Conservation (phyloP, 169 alveolate species). For the Cryptosporidium xiaoi region DNA sequence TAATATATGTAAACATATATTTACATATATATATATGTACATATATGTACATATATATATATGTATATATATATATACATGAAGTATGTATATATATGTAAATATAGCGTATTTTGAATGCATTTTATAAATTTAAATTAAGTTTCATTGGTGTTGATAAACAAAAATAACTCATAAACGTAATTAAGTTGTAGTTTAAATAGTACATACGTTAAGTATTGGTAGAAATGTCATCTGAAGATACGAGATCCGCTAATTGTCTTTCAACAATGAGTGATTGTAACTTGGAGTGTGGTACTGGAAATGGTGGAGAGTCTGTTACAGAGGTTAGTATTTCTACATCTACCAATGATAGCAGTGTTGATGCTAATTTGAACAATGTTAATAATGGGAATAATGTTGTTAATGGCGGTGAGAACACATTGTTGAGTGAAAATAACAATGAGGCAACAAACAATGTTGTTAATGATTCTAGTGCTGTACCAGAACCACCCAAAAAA, state of each 20-base stretch:
- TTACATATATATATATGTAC: not conserved
- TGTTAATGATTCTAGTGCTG: not conserved
- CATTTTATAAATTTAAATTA: not conserved
- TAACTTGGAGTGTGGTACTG: too few species aligned
- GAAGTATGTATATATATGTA: not conserved
- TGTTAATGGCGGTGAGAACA: not conserved
- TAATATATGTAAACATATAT: not conserved
- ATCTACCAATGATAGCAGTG: not conserved
- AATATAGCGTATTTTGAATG: not conserved
- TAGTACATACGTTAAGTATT: too few species aligned
- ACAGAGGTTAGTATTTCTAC: not conserved
- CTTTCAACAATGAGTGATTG: too few species aligned
- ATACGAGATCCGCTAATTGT: too few species aligned
- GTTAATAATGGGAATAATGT: too few species aligned
- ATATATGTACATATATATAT: not conserved
- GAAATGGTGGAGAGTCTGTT: not conserved
- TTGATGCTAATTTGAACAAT: not conserved
- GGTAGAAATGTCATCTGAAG: too few species aligned
- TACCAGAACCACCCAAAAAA: constrained; percentile 38
- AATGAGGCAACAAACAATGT: not conserved
- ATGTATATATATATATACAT: not conserved
- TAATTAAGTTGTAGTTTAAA: too few species aligned
- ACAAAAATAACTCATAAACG: too few species aligned
- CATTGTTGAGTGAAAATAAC: not conserved
- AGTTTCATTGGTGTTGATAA: too few species aligned